phyloP scores from a whole-genome alignment of 192 early-diverging fungal species.

The Umbelopsis ramanniana region DNA sequence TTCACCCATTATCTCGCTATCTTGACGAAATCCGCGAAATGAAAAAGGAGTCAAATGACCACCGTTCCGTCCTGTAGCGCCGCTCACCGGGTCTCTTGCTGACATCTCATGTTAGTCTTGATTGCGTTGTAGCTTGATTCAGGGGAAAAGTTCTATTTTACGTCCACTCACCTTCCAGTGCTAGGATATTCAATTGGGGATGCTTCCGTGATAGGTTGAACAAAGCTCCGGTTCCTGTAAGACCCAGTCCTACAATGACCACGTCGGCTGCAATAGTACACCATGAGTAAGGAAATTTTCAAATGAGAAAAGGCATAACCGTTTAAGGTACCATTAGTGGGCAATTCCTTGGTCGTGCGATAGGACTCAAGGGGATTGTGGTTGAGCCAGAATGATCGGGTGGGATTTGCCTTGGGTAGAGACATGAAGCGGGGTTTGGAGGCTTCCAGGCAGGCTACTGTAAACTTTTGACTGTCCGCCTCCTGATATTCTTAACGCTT shows the following conservation, averaged over 20 bases:
- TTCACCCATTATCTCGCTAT: slow-evolving; percentile 1
- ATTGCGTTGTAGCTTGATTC: not conserved
- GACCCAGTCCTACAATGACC: not conserved
- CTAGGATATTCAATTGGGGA: not conserved
- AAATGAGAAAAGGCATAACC: no score
- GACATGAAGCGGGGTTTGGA: slow-evolving; percentile 16
- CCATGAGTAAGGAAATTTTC: not conserved
- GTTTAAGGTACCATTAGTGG: not conserved
- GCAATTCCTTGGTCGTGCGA: not conserved
- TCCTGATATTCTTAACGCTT: not conserved
- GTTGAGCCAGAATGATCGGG: slow-evolving; percentile 8
- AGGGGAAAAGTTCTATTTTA: no score
- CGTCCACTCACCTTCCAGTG: not conserved
- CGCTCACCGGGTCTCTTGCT: slow-evolving; percentile 14
- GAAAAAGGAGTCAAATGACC: not conserved
- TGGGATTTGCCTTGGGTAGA: slow-evolving; percentile 4
- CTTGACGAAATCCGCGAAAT: not conserved
- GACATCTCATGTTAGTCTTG: not conserved
- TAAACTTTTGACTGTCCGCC: not conserved
- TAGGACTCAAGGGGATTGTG: slow-evolving; percentile 3
- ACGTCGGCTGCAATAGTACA: not conserved
- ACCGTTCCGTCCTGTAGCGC: slow-evolving; percentile 5
- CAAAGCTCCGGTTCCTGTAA: slow-evolving; percentile 21
- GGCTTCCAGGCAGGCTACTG: not conserved
- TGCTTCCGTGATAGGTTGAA: not conserved